phyloP scores from a whole-genome alignment of 192 early-diverging fungal genomes.

The Mycoemilia scoparia region DNA sequence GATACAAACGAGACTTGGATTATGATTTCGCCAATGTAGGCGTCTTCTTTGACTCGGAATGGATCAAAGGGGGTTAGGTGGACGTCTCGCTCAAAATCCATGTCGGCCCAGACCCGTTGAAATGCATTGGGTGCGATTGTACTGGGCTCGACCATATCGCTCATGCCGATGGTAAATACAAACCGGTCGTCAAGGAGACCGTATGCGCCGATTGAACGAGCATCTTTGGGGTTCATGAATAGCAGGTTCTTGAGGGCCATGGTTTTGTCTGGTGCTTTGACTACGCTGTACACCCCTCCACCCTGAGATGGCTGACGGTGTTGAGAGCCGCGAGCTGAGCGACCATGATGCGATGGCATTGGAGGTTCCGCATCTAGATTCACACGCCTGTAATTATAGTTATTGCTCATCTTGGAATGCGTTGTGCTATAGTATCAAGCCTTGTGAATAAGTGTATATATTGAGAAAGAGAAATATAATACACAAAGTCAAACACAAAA shows the following conservation, averaged over 20 bases:
- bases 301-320: too few species aligned
- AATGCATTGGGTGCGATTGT: conserved; percentile 6
- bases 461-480: too few species aligned
- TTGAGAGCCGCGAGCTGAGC: too few species aligned
- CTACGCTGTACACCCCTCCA: too few species aligned
- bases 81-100: conserved; percentile 14
- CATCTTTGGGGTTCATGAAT: conserved; percentile 51
- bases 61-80: conserved; percentile 32
- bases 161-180: conserved; percentile 52
- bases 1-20: conserved; percentile 40
- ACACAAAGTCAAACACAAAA: too few species aligned
- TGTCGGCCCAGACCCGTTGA: conserved; percentile 18
- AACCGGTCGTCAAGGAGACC: conserved; percentile 58
- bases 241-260: conserved; percentile 56
- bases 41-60: conserved; percentile 33
- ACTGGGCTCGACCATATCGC: neutral
- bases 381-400: too few species aligned
- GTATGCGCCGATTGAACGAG: conserved; percentile 47
- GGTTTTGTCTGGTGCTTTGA: conserved; percentile 24
- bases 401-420: too few species aligned
- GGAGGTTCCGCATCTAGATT: too few species aligned
- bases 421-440: too few species aligned
- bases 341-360: too few species aligned
- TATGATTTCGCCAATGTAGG: conserved; percentile 29
- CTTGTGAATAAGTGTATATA: too few species aligned